Evolutionary conservation across 2,329 filamentous ascomycete species (phyloP), one percentile per base, ranked within the genome.

Genomic region (Cadophora malorum): DNA sequence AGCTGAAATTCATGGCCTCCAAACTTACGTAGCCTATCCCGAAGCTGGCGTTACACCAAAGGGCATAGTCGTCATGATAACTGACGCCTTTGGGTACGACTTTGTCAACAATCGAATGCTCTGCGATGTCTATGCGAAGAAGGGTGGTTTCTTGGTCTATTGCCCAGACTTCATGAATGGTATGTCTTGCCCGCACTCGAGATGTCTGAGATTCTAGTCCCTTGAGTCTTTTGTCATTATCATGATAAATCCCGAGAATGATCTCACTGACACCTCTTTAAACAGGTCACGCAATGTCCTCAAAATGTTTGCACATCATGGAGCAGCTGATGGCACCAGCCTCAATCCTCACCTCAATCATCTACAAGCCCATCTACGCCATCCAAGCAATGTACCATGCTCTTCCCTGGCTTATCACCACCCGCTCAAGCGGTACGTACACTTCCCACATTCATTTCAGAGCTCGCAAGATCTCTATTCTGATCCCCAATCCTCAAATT

Each of bases 111-210:
- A 80, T 55, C 77, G 83, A 16, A 74, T 84, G 3, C 72, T 86
- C 9, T 82, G 83, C 2, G 84, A 86, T 71, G 73, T 76, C 33
- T 85, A 85, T 74, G 83, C 84, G 16, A 76, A 79, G 65, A 79
- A 79, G 61, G 81, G 82, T 0, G 76, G 75, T 3, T 83, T 80
- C 70, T 74, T 77, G 6, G 83, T 86, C 28, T 84, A 84, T 70
- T 70, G 84, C 33, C 84, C 84, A 0, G 84, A 86, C 68, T 84
- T 86, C 70, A 84, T 85, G 81, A 77, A 80, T 68, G 83, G 82
- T 81, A 61, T 14, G 69, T 68, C 9, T 23, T 56, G 31, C 28
- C 28, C 28, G 5, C 28, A 31, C 56, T 53, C n/a, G 64, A 35
- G 52, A 31, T 8, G n/a, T 45, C 38, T 16, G 3, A 45, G 38